A percentile compares a stretch with the other conserved stretches of the same genome.
Conservation (phyloP, 768 basidiomycete genomes). For the Tulasnella sp. region DNA sequence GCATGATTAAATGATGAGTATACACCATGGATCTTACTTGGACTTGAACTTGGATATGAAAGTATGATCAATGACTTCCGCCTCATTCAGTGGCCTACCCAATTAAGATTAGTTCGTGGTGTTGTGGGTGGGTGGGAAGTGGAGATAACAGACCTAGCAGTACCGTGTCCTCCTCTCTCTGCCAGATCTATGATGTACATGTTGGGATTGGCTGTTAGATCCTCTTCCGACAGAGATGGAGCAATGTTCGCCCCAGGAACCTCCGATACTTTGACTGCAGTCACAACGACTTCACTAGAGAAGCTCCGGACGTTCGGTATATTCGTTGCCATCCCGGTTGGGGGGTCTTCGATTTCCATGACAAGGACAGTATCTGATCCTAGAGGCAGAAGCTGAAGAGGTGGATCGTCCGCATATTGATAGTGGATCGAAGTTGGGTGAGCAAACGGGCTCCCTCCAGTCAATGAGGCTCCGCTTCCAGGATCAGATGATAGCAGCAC, state of each 20-base stretch:
- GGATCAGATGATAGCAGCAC: slow-evolving; percentile 46
- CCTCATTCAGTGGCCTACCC: too few relatives aligned
- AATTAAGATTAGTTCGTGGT: too few relatives aligned
- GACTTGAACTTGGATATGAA: slow-evolving; percentile 1
- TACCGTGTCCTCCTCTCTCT: too few relatives aligned
- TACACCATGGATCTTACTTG: too few relatives aligned
- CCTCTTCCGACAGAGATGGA: neutral
- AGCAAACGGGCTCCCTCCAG: slow-evolving; percentile 30
- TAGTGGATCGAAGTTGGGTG: slow-evolving; percentile 65
- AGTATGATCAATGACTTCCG: neutral
- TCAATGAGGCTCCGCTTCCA: slow-evolving; percentile 28
- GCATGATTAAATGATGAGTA: too few relatives aligned
- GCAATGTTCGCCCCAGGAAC: slow-evolving; percentile 47
- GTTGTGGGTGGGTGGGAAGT: too few relatives aligned
- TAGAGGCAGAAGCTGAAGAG: slow-evolving; percentile 49
- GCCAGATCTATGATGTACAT: slow-evolving; percentile 51
- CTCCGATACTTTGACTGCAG: slow-evolving; percentile 53
- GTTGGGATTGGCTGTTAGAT: slow-evolving; percentile 34
- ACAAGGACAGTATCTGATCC: slow-evolving; percentile 62
- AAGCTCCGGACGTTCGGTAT: slow-evolving; percentile 32
- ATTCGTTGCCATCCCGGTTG: slow-evolving; percentile 27
- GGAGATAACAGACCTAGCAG: too few relatives aligned
- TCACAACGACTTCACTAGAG: slow-evolving; percentile 37
- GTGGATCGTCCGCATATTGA: slow-evolving; percentile 70
- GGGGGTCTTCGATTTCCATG: slow-evolving; percentile 45